phyloP scores from a whole-genome alignment of 208 protist species.

The Crithidia fasciculata region DNA sequence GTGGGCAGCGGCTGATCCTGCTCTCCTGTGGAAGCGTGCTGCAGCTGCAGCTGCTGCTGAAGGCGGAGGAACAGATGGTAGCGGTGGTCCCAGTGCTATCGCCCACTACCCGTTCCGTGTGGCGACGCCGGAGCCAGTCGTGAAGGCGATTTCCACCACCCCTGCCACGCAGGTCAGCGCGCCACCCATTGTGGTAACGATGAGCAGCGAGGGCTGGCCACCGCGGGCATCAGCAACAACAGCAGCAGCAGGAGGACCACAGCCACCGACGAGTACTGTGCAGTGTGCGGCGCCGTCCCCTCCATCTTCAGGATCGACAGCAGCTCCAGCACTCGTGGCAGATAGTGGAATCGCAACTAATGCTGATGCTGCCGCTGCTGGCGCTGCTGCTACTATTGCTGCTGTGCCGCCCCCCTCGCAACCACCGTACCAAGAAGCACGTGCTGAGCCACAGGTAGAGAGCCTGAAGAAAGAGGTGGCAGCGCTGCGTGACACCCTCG shows the following conservation, averaged over 20 bases:
- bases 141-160: neutral
- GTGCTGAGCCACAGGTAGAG: neutral
- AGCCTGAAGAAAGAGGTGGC: slow-evolving; percentile 9
- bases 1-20: slow-evolving; percentile 30
- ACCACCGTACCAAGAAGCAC: too few relatives aligned
- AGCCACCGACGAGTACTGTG: neutral
- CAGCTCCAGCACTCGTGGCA: too few relatives aligned
- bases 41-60: slow-evolving; percentile 2
- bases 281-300: too few relatives aligned
- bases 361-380: too few relatives aligned
- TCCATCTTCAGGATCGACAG: too few relatives aligned
- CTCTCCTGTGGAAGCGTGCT: slow-evolving; percentile 9
- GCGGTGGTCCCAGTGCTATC: neutral
- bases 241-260: neutral
- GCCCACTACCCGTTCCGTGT: slow-evolving; percentile 27
- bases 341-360: too few relatives aligned
- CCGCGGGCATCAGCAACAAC: neutral
- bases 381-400: too few relatives aligned
- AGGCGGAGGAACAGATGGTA: neutral
- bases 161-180: neutral
- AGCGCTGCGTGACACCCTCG: slow-evolving; percentile 27
- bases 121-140: neutral
- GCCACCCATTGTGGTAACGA: slow-evolving; percentile 25
- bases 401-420: too few relatives aligned
- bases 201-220: slow-evolving; percentile 28